Evolutionary conservation across 305 asterid genomes (phyloP).

Genomic region (Fraxinus velutina): DNA sequence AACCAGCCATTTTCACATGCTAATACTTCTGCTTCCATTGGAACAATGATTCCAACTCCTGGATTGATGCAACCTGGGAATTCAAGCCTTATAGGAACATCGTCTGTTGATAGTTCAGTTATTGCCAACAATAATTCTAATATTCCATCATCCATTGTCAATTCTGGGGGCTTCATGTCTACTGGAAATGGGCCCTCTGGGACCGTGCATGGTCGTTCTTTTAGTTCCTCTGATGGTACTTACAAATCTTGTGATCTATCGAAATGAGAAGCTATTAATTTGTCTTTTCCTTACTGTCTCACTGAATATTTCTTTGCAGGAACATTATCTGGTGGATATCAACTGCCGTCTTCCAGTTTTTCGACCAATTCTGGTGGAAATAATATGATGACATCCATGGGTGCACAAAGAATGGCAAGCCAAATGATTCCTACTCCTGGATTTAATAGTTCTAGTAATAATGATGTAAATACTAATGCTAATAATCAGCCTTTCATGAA

Average conservation of each 20-base stretch:
- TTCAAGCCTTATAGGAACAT: constrained; percentile 44
- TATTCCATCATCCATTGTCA: constrained; percentile 51
- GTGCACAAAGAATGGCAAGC: constrained; percentile 65
- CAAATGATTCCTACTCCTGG: constrained; percentile 99
- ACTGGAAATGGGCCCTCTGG: constrained; percentile 37
- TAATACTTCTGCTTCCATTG: constrained; percentile 58
- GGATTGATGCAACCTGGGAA: constrained; percentile 77
- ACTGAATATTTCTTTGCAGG: constrained; percentile 35
- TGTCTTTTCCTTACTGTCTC: constrained; percentile 16
- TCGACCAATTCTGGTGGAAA: constrained; percentile 56
- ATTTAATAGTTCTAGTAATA: constrained; percentile 46
- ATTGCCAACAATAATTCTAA: constrained; percentile 43
- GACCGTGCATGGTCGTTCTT: constrained; percentile 38
- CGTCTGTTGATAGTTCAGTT: constrained; percentile 56
- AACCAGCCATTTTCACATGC: constrained; percentile 62
- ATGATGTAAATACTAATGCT: constrained; percentile 40
- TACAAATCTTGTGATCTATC: constrained; percentile 2
- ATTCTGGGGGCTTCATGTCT: constrained; percentile 60
- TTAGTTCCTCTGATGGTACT: constrained; percentile 39
- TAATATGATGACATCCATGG: constrained; percentile 55
- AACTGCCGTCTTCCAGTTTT: constrained; percentile 59
- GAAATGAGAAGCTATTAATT: background rate
- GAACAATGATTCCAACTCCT: constrained; percentile 97
- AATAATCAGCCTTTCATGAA: constrained; percentile 50
- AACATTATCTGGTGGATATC: constrained; percentile 52